Base-by-base conservation (phyloP, 306 rosid genomes). In the Acacia acuminata region DNA sequence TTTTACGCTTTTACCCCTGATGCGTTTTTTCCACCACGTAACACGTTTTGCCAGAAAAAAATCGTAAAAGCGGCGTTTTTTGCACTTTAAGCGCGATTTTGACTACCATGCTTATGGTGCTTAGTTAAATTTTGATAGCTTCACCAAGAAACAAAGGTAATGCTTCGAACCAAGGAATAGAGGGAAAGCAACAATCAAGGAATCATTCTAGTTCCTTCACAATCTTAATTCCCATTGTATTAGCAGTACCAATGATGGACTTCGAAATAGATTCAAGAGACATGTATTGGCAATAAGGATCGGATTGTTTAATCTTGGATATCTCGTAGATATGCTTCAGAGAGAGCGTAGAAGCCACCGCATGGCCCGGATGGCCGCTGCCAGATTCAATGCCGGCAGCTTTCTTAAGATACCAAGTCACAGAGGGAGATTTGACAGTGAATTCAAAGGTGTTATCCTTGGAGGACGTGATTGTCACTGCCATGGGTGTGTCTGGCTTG, bases 381-480 rank as follows among this genome's bases (percentile, higher is more conserved):
- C 94, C 99, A 4, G 88, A 85, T 7, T 93, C 97, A 4, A 96
- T 72, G 16, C 94, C 98, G 0, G 97, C 93, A 2, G 94, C 92
- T 67, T 94, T 94, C 92, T 94, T 92, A 79, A 94, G 61, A 81
- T 90, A 92, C 97, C 98, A 96, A 4, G 93, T 76, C 11, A 91
- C 97, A 1, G 93, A 85, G 11, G 98, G 96, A 4, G 97, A 90
- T 85, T 90, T 91, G 0, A 93, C 94, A 10, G 84, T 87, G 88
- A 93, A 92, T 82, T 94, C 97, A 47, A 92, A 93, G 15, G 99
- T 92, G 86, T 91, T 93, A 89, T 96, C 99, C 83, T 91, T 96
- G 91, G 73, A 96, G 50, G 97, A 94, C 10, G 92, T 96, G 66
- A 93, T 92, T 25, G 89, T 87, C 19, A 96, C 98, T 1, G 99